phyloP scores from a whole-genome alignment of 1,139 yeast genomes.

The Wickerhamomyces sp. region DNA sequence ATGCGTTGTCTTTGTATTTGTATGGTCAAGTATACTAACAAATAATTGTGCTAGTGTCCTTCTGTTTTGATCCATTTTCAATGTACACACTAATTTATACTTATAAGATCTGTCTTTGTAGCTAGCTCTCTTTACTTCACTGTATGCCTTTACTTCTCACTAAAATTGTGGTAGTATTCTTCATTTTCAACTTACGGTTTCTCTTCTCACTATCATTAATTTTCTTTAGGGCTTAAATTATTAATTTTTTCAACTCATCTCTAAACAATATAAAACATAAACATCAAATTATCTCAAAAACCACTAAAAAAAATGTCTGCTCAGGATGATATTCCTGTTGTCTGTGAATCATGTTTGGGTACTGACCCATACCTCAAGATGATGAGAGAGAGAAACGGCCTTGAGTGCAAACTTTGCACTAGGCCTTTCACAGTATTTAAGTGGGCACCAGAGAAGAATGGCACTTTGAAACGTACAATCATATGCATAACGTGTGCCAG shows the following conservation, averaged over 20 bases:
- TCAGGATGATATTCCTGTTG: constrained; percentile 30
- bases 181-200: neutral
- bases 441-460: constrained; percentile 50
- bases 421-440: constrained; percentile 78
- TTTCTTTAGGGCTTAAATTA: neutral
- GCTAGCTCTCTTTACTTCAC: too few relatives aligned
- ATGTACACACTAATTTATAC: too few relatives aligned
- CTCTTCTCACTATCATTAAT: neutral
- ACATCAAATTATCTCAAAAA: neutral
- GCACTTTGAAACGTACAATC: constrained; percentile 44
- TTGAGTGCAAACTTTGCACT: constrained; percentile 74
- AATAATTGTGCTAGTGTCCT: too few relatives aligned
- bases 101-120: too few relatives aligned
- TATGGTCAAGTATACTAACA: constrained; percentile 6
- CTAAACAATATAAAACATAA: constrained; percentile 1
- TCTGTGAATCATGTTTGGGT: constrained; percentile 76
- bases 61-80: too few relatives aligned
- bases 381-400: constrained; percentile 71
- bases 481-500: constrained; percentile 78
- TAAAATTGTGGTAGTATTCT: too few relatives aligned
- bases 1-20: neutral
- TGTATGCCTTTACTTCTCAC: too few relatives aligned
- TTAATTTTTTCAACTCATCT: neutral
- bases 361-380: constrained; percentile 58
- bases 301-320: constrained; percentile 4